Evolutionary conservation across 306 rosid genomes (phyloP), one percentile per base, ranked within the genome.

Genomic region (Lotus japonicus): DNA sequence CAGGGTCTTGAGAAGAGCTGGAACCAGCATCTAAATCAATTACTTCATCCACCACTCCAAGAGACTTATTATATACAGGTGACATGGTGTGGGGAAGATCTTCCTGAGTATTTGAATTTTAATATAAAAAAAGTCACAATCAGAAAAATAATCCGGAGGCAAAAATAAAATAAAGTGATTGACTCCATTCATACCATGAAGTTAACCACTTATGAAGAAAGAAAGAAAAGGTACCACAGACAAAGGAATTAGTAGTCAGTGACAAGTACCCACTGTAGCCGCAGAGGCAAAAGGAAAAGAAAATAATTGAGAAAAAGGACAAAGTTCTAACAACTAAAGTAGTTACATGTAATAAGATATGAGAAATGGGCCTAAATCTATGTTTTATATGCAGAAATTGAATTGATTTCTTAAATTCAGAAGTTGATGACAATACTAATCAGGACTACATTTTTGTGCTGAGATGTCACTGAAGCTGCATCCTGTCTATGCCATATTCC

Each of bases 21-120:
- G 86, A 80, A 62, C 76, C 80, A 39, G 74, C 66, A 54, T 77
- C 72, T 11, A 53, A 56, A 49, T 68, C 83, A 60, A 56, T 48
- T 43, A 57, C 62, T 66, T 75, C 81, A 55, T 79, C 86, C 41
- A 52, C 58, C 58, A 69, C 36, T 74, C 72, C 75, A 52, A 73
- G 51, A 60, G 84, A 65, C 60, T 75, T 80, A 65, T 8, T 78
- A 78, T 76, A 77, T 72, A 69, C 77, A 80, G 82, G 79, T 50
- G 86, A 66, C 50, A 71, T 61, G 51, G 70, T 64, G 39, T 64
- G 75, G 16, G 77, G 82, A 60, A 58, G 74, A 69, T 80, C 86
- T 66, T 80, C 88, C 90, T 86, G 90, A 51, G 75, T 79, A 11
- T 41, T 68, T 49, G 41, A 80, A 68, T 33, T 70, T 72, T 35